phyloP scores from a whole-genome alignment of 1,284 basidiomycete species.

The Cryptococcus hybrid region DNA sequence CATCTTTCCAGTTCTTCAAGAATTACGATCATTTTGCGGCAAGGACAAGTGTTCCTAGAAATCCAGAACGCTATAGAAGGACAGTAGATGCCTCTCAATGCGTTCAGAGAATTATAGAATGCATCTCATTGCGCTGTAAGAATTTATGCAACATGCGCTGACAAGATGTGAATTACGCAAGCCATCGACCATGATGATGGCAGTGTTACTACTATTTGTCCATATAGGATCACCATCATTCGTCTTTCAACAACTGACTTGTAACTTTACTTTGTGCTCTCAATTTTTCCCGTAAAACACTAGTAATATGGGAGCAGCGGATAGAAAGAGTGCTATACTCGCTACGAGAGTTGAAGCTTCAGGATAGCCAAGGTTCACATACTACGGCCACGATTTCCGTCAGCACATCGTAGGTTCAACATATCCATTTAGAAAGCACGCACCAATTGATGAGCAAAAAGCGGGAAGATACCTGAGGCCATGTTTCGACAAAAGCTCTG shows the following conservation, averaged over 20 bases:
- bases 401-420: background rate
- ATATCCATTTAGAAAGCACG: background rate
- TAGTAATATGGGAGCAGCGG: slow-evolving; percentile 40
- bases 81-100: no score
- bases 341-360: slow-evolving; percentile 31
- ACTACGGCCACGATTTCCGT: slow-evolving; percentile 13
- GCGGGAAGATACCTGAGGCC: slow-evolving; percentile 34
- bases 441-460: slow-evolving; percentile 42
- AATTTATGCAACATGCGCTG: no score
- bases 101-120: no score
- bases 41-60: no score
- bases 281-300: slow-evolving; percentile 37
- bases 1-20: no score
- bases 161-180: no score
- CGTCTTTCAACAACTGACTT: slow-evolving; percentile 21
- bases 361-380: slow-evolving; percentile 14
- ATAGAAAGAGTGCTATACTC: slow-evolving; percentile 35
- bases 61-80: no score
- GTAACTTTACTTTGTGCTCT: slow-evolving; percentile 44
- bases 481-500: slow-evolving; percentile 47
- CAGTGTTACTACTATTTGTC: no score
- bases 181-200: no score
- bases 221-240: no score
- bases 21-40: no score
- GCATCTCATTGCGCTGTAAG: no score